Base-by-base conservation (phyloP, 176 grass and related monocot genomes). In the Triticum timopheevii region DNA sequence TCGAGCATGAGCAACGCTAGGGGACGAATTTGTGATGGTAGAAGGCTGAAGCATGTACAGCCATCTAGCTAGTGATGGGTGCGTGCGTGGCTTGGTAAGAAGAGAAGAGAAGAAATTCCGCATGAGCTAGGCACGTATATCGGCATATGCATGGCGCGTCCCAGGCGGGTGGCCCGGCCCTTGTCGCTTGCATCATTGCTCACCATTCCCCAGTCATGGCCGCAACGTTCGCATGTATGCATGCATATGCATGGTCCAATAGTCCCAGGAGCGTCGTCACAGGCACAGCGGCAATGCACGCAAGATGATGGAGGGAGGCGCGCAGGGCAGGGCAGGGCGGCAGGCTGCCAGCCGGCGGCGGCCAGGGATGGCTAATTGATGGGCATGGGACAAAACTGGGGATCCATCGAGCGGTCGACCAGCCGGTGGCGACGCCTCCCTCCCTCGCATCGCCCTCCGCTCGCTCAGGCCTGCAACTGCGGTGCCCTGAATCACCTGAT, bases 311-410 rank as follows among this genome's bases (percentile, higher is more conserved):
- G 54, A 76, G 82, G 17, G 54, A 76, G 82, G 17, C 49, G 11
- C 16, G 63, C 10, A 16, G 56, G 6, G 6, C 36, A 38, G 36
- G 36, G 44, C 44, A 47, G 44, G 44, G 44, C 3, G 28, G 24
- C 58, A 12, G 47, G 74, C 84, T 56, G 74, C 84, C 39, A 17
- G 63, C 39, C 65, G 20, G 56, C 39, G 39, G 27, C 58, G 13
- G 40, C 68, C 40, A 69, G 73, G 75, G 61, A 19, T 19, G 16
- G 50, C 80, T 58, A 34, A 78, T 86, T 78, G n/a, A 82, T 78
- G 52, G 72, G 79, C 83, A 63, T 56, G 64, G 19, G 88, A 78
- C 78, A 89, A 89, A 89, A 42, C 25, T 1, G 10, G 61, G 8
- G 68, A n/a, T 73, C 70, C 27, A 28, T 42, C 22, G 63, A 20